Evolutionary conservation across 805 yeast genomes (phyloP).

Genomic region (Torulaspora indica): DNA sequence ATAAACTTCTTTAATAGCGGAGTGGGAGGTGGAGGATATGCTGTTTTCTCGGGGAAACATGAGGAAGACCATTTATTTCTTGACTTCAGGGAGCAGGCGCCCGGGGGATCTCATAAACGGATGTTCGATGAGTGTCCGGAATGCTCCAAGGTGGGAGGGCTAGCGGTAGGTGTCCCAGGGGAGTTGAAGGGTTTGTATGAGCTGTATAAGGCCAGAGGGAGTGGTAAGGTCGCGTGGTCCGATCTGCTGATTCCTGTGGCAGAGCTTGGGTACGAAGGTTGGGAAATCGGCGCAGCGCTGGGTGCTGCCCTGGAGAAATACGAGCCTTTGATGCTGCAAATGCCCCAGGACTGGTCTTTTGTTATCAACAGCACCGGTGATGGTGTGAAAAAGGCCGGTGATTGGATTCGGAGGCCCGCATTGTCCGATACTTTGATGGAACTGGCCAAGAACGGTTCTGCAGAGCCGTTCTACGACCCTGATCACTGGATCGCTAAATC

Average conservation of each 20-base stretch:
- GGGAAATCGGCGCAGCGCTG: constrained; percentile 46
- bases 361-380: constrained; percentile 38
- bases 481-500: constrained; percentile 64
- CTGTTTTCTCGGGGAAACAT: constrained; percentile 38
- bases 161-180: constrained; percentile 89
- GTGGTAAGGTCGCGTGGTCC: constrained; percentile 67
- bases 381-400: constrained; percentile 50
- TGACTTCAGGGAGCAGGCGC: constrained; percentile 90
- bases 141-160: constrained; percentile 69
- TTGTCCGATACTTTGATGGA: constrained; percentile 62
- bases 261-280: constrained; percentile 60
- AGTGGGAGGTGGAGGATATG: constrained; percentile 89
- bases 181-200: constrained; percentile 79
- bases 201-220: constrained; percentile 56
- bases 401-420: constrained; percentile 51
- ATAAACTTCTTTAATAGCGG: constrained; percentile 81
- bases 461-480: constrained; percentile 78
- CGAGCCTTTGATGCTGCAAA: constrained; percentile 32
- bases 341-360: constrained; percentile 52
- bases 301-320: constrained; percentile 42
- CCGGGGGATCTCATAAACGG: constrained; percentile 51
- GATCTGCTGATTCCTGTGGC: constrained; percentile 74
- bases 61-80: constrained; percentile 53
- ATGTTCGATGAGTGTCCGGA: constrained; percentile 54
- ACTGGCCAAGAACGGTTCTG: constrained; percentile 73